A percentile compares a stretch with the other conserved stretches of the same genome.
Evolutionary conservation across 176 grass and related monocot genomes (phyloP).

Genomic region (Paspalum notatum): DNA sequence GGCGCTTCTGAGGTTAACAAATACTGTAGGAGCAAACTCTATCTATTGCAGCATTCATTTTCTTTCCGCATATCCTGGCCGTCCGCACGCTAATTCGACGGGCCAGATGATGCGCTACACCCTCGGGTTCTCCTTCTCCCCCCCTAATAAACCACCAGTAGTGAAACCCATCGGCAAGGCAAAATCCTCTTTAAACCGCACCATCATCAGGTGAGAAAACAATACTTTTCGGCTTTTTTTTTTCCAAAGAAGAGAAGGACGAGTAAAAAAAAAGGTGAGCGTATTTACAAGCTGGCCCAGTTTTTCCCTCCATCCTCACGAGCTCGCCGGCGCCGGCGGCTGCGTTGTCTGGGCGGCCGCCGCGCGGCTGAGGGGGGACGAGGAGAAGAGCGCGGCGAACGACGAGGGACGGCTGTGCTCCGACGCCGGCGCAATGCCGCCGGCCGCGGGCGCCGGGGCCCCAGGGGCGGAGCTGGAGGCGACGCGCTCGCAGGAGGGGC

Average conservation of each 20-base stretch:
- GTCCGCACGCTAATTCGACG: slow-evolving; percentile 9
- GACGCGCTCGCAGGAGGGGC: slow-evolving; percentile 94
- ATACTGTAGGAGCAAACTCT: too few species aligned
- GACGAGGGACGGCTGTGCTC: slow-evolving; percentile 54
- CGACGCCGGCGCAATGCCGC: background rate
- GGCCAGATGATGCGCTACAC: slow-evolving; percentile 19
- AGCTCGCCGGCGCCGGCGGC: slow-evolving; percentile 44
- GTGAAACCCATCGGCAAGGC: slow-evolving; percentile 36
- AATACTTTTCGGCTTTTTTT: too few species aligned
- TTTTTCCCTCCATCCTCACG: slow-evolving; percentile 27
- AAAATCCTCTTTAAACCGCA: slow-evolving; percentile 19
- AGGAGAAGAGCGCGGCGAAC: slow-evolving; percentile 80
- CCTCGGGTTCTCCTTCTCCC: slow-evolving; percentile 28
- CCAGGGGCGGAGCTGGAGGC: slow-evolving; percentile 37
- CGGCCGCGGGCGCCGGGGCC: background rate
- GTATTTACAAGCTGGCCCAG: slow-evolving; percentile 43
- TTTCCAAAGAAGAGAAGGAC: too few species aligned
- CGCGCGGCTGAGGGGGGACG: slow-evolving; percentile 35
- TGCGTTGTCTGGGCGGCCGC: slow-evolving; percentile 8
- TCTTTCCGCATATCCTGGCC: slow-evolving; percentile 31
- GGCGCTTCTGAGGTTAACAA: slow-evolving; percentile 12
- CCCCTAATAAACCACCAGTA: slow-evolving; percentile 10
- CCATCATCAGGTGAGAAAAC: background rate
- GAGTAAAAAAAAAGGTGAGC: background rate
- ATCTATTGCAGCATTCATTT: slow-evolving; percentile 32